Evolutionary conservation across 352 stramenopile species (phyloP).

Genomic region (Globisporangium iwayamae): DNA sequence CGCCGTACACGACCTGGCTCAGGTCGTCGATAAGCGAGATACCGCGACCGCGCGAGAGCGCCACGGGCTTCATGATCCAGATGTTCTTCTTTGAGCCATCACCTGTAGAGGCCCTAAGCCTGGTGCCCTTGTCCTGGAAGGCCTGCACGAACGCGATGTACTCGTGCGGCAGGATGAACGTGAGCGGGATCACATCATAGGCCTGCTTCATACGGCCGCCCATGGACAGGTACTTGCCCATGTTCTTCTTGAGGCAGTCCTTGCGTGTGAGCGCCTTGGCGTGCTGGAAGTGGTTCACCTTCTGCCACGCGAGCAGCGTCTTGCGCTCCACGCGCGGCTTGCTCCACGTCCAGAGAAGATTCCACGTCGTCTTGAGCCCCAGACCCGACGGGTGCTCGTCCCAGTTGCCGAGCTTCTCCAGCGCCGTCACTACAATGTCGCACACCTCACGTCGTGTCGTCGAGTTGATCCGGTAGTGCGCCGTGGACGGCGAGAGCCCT

Average conservation of each 20-base stretch:
- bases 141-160: slow-evolving; percentile 88
- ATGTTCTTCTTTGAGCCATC: slow-evolving; percentile 53
- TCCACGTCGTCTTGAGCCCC: slow-evolving; percentile 88
- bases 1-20: slow-evolving; percentile 82
- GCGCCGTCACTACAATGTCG: slow-evolving; percentile 71
- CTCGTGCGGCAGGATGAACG: slow-evolving; percentile 92
- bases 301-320: slow-evolving; percentile 89
- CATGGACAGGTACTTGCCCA: slow-evolving; percentile 54
- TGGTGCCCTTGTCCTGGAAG: slow-evolving; percentile 56
- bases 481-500: slow-evolving; percentile 34
- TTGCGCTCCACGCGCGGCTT: slow-evolving; percentile 81
- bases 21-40: slow-evolving; percentile 91
- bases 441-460: slow-evolving; percentile 72
- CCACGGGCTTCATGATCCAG: slow-evolving; percentile 95
- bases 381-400: slow-evolving; percentile 73
- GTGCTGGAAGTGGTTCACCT: slow-evolving; percentile 93
- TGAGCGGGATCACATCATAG: slow-evolving; percentile 91
- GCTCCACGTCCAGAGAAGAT: slow-evolving; percentile 90
- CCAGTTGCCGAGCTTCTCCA: slow-evolving; percentile 59
- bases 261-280: slow-evolving; percentile 91
- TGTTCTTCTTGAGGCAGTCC: slow-evolving; percentile 91
- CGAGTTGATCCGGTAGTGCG: slow-evolving; percentile 83
- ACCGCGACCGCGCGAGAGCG: slow-evolving; percentile 88
- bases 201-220: slow-evolving; percentile 49
- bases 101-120: slow-evolving; percentile 10